Percentiles rank a stretch among this genome's conserved stretches.
phyloP scores from a whole-genome alignment of 352 stramenopile genomes.

The Blastocystis sp. region DNA sequence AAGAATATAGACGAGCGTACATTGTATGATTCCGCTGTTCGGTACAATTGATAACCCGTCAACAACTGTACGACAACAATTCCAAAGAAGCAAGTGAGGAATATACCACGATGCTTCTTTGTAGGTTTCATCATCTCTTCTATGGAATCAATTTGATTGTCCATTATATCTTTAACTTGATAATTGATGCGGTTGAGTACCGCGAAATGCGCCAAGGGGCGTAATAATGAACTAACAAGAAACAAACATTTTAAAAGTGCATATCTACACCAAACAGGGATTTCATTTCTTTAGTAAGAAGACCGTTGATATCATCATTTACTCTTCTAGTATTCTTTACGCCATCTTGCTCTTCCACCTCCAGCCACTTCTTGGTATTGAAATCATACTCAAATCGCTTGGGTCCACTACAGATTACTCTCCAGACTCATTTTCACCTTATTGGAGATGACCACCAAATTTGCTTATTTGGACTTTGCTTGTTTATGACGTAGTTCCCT shows the following conservation, averaged over 20 bases:
- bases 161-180: not conserved
- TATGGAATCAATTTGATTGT: constrained; percentile 20
- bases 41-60: not conserved
- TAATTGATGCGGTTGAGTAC: not conserved
- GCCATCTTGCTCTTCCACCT: constrained; percentile 77
- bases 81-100: constrained; percentile 25
- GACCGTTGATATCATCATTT: constrained; percentile 75
- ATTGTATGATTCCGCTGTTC: not conserved
- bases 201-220: not conserved
- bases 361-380: constrained; percentile 77
- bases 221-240: not conserved
- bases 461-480: constrained; percentile 92
- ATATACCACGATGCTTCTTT: constrained; percentile 22
- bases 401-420: constrained; percentile 73
- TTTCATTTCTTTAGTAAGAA: constrained; percentile 78
- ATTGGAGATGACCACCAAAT: constrained; percentile 94
- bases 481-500: constrained; percentile 94
- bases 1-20: not conserved
- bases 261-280: constrained; percentile 76
- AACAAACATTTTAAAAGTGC: constrained; percentile 42
- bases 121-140: constrained; percentile 57
- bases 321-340: constrained; percentile 52
- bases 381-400: constrained; percentile 83
- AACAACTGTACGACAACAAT: constrained; percentile 2
- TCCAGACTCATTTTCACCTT: constrained; percentile 71